phyloP scores from a whole-genome alignment of 441 rosid genomes.

The Adansonia rubrostipa region DNA sequence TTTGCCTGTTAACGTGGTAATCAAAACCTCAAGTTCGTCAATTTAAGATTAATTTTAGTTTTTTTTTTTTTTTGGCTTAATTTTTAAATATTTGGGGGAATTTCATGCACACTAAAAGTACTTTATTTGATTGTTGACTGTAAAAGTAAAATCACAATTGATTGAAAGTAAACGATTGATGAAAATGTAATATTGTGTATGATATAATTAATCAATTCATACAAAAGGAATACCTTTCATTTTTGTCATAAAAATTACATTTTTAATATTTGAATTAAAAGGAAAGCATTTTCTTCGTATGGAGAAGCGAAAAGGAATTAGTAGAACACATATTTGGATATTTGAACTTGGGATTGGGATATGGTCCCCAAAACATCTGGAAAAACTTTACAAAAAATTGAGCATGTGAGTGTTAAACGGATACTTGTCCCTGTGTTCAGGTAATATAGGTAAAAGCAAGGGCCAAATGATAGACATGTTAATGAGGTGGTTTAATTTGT shows the following conservation, averaged over 20 bases:
- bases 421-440: too few relatives aligned
- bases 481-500: conserved; percentile 11
- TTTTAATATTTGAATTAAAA: background rate
- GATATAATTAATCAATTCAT: background rate
- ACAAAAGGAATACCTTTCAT: background rate
- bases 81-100: background rate
- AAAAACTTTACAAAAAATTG: too few relatives aligned
- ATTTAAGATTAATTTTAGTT: background rate
- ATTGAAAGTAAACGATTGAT: too few relatives aligned
- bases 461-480: background rate
- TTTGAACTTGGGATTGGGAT: too few relatives aligned
- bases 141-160: too few relatives aligned
- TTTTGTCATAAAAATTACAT: too few relatives aligned
- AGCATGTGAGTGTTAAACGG: too few relatives aligned
- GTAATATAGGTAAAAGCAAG: background rate
- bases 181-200: background rate
- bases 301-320: too few relatives aligned
- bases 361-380: too few relatives aligned
- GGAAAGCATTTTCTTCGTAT: too few relatives aligned
- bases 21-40: conserved; percentile 2
- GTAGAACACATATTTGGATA: too few relatives aligned
- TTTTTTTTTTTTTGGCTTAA: background rate
- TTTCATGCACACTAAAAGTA: background rate
- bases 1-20: conserved; percentile 48
- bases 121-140: too few relatives aligned